Conservation (phyloP, 129 eudicot species). For the Cynara cardunculus region DNA sequence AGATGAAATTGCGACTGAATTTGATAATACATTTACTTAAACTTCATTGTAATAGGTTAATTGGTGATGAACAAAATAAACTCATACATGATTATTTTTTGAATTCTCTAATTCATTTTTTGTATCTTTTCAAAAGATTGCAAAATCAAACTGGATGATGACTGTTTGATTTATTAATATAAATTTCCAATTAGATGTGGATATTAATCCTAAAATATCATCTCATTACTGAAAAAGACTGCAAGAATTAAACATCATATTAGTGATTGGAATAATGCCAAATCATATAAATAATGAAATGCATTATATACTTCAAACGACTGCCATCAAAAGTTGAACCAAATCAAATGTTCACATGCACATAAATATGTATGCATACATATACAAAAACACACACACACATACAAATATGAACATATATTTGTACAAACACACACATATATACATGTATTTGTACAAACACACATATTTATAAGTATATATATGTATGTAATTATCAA, state of each 20-base stretch:
- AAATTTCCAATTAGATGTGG: background rate
- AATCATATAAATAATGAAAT: background rate
- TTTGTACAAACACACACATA: background rate
- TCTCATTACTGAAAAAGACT: background rate
- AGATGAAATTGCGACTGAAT: background rate
- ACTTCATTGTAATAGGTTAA: background rate
- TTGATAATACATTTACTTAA: background rate
- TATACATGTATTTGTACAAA: background rate
- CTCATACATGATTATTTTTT: background rate
- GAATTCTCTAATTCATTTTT: background rate
- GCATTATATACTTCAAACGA: background rate
- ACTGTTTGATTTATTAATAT: background rate
- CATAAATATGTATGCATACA: background rate
- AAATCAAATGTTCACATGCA: background rate
- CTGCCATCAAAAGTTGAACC: background rate
- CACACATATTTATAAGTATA: too few species aligned
- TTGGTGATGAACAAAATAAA: background rate
- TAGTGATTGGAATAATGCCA: background rate
- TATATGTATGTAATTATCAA: background rate
- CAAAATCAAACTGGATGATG: background rate
- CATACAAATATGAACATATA: too few species aligned
- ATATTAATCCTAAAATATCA: background rate
- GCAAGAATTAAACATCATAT: background rate
- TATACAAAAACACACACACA: too few species aligned
- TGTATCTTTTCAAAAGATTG: background rate